Percentiles rank a stretch among this genome's conserved stretches.
These are phyloP conservation scores for Taxillus chinensis DNA, from an alignment of 164 flowering plant species.

Conservation along the genomic window DNA sequence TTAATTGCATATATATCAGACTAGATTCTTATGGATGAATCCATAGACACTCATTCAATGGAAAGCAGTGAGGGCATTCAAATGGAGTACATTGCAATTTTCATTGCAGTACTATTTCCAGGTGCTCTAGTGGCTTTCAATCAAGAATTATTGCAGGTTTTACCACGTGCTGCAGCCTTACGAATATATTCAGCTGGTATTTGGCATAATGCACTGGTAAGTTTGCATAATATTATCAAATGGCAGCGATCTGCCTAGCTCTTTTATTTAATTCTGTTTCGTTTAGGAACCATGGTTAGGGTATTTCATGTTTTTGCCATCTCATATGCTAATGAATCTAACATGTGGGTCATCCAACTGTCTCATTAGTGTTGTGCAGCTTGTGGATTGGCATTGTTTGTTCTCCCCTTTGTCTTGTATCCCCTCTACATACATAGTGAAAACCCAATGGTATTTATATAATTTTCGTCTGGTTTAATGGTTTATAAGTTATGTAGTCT, in stretches of 20 bases:
- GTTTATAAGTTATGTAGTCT: no score
- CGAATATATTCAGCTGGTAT: slow-evolving; percentile 92
- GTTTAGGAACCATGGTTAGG: background rate
- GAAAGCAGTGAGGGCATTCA: slow-evolving; percentile 80
- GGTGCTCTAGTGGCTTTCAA: slow-evolving; percentile 87
- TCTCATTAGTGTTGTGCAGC: slow-evolving; percentile 56
- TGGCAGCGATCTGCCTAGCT: background rate
- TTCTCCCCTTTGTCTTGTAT: slow-evolving; percentile 51
- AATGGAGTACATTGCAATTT: slow-evolving; percentile 72
- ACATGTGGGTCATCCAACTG: slow-evolving; percentile 7
- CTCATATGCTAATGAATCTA: slow-evolving; percentile 3
- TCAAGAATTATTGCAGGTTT: slow-evolving; percentile 40
- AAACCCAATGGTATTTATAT: slow-evolving; percentile 49
- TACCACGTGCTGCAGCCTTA: slow-evolving; percentile 44
- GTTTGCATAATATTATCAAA: slow-evolving; percentile 9
- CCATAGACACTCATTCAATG: slow-evolving; percentile 25
- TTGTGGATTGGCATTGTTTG: slow-evolving; percentile 52
- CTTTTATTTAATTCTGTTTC: background rate
- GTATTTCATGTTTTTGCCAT: background rate
- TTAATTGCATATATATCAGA: slow-evolving; percentile 5
- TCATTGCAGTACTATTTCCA: slow-evolving; percentile 66
- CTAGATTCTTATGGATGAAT: slow-evolving; percentile 28
- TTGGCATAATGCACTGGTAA: slow-evolving; percentile 91
- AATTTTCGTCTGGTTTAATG: background rate
- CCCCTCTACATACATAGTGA: slow-evolving; percentile 65